A percentile compares a stretch with the other conserved stretches of the same genome.
Conservation (phyloP, 169 alveolate genomes). For the Plasmodium sp. region DNA sequence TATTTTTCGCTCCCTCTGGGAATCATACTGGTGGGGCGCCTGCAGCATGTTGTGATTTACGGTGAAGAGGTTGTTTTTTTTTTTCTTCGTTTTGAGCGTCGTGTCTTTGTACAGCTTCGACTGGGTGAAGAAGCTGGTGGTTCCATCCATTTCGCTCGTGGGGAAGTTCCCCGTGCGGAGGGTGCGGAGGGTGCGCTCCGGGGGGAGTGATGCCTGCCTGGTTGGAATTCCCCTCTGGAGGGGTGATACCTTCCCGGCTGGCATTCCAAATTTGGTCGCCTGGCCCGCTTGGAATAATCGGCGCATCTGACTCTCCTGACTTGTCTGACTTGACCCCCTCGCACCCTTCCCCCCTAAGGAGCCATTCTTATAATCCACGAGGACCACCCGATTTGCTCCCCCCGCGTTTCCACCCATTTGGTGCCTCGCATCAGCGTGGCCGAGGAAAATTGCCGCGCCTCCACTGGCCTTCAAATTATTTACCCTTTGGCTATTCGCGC, state of each 20-base stretch:
- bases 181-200: background rate
- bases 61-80: background rate
- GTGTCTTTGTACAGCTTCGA: background rate
- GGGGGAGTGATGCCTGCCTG: background rate
- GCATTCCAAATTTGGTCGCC: background rate
- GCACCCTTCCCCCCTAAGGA: background rate
- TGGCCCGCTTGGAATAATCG: background rate
- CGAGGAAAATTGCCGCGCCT: background rate
- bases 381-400: background rate
- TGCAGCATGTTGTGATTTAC: background rate
- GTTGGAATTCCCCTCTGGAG: background rate
- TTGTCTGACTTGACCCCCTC: background rate
- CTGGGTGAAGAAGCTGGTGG: background rate
- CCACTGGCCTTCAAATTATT: background rate
- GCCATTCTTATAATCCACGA: background rate
- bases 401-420: background rate
- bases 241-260: no score
- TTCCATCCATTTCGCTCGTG: background rate
- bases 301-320: background rate
- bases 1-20: background rate
- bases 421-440: background rate
- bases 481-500: background rate
- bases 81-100: background rate
- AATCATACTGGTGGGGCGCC: background rate
- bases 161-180: background rate